Base-by-base conservation (phyloP, 2,329 filamentous ascomycete genomes). In the Grosmannia clavigera region DNA sequence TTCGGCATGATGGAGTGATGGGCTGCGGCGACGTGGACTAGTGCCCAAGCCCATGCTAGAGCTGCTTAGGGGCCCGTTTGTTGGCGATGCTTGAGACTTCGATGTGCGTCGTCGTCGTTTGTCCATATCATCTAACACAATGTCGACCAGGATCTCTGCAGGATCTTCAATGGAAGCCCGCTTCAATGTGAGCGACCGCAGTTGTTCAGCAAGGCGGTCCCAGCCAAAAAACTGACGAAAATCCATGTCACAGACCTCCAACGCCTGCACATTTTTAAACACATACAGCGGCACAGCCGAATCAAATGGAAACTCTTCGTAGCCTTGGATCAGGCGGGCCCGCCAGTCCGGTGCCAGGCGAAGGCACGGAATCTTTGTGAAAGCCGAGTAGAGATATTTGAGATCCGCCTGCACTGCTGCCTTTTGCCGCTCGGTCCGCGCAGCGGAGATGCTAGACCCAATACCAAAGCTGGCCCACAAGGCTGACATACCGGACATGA, bases 231-330 rank as follows among this genome's bases (percentile, higher is more conserved):
- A 96, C 67, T 96, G 92, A 63, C 94, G 85, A 70, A 96, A 96
- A 73, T 99, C 94, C 70, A 97, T 87, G 74, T 95, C 92, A 74
- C 87, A 92, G 58, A 99, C 89, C 72, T 99, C 94, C 64, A 99
- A 79, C 27, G 90, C 88, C 73, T 92, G 92, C 59, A 97, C 78
- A 67, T 97, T 99, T 75, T 99, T 97, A 81, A 99, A 97, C 10
- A 89, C 88, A 71, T 95, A 87, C n/a, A 99, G 79, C 25, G 94
- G 94, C 35, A 99, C 94, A 25, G 94, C 94, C 29, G 90, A 96
- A 73, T 99, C 94, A 72, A 97, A 96, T 3, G 94, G 94, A 66
- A 97, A 99, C 73, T 96, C 92, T 73, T 99, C 94, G 70, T 94
- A 97, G 33, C 92, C 92, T 65, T 86, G 83, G 66, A 99, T 96